A percentile compares a stretch with the other conserved stretches of the same genome.
Evolutionary conservation across 257 asterid species (phyloP).

Genomic region (Fraxinus excelsior): DNA sequence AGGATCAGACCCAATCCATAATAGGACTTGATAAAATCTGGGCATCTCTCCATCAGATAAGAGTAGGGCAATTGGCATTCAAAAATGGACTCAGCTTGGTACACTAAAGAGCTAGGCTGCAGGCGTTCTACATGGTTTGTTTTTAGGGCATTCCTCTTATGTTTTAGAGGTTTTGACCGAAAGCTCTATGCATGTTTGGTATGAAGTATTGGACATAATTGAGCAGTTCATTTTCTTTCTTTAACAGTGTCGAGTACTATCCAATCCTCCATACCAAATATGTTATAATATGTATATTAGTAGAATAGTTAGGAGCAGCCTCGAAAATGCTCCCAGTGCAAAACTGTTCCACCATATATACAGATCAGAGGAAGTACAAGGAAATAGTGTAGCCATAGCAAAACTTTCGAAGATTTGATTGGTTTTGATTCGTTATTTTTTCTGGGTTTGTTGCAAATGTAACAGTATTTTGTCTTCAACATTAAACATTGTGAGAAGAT

Average conservation of each 20-base stretch:
- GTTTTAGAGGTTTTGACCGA: no score
- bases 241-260: background rate
- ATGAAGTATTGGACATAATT: background rate
- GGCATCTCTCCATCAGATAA: background rate
- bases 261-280: background rate
- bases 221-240: background rate
- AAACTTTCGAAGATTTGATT: slow-evolving; percentile 1
- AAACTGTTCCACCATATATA: slow-evolving; percentile 5
- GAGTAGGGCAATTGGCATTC: background rate
- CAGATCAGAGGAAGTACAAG: slow-evolving; percentile 16
- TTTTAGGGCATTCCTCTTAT: background rate
- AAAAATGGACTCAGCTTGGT: background rate
- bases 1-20: slow-evolving; percentile 58
- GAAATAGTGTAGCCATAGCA: slow-evolving; percentile 5
- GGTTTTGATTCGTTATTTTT: slow-evolving; percentile 27
- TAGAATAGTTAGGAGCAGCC: slow-evolving; percentile 7
- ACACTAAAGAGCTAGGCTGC: slow-evolving; percentile 1
- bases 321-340: slow-evolving; percentile 1
- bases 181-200: slow-evolving; percentile 16
- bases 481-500: background rate
- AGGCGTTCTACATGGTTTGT: background rate
- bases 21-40: slow-evolving; percentile 31
- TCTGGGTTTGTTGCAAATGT: slow-evolving; percentile 26
- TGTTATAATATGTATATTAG: background rate
- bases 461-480: slow-evolving; percentile 9